These are phyloP conservation scores for Pseudogymnoascus sp. DNA, from an alignment of 2,329 filamentous ascomycete genomes.

Conservation along the genomic window DNA sequence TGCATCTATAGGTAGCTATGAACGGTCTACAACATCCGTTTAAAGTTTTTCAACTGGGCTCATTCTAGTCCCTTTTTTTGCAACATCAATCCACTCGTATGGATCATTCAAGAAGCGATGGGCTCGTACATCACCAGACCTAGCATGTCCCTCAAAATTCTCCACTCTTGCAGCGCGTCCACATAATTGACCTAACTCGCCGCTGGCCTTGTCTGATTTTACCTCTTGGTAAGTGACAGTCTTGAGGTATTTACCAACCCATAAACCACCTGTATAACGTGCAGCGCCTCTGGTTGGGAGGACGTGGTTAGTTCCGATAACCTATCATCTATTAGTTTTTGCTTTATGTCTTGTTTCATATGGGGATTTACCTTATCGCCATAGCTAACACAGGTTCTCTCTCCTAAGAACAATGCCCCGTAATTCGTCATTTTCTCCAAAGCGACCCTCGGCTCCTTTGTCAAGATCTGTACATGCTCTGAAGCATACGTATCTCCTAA, in stretches of 20 bases:
- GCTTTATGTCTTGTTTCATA: neutral
- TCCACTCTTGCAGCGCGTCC: constrained; percentile 41
- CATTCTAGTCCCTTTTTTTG: constrained; percentile 11
- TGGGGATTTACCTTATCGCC: constrained; percentile 38
- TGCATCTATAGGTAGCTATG: neutral
- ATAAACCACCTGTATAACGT: constrained; percentile 43
- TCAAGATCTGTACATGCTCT: constrained; percentile 46
- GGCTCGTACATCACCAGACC: constrained; percentile 41
- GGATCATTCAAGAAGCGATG: constrained; percentile 34
- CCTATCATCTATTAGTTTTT: constrained; percentile 25
- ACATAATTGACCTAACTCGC: constrained; percentile 39
- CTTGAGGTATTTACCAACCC: constrained; percentile 46
- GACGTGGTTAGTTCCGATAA: constrained; percentile 47
- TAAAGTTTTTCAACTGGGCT: neutral
- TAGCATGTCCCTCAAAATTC: constrained; percentile 44
- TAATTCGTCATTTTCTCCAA: constrained; percentile 43
- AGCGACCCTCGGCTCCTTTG: constrained; percentile 37
- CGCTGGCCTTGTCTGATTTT: constrained; percentile 34
- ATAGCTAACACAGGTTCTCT: constrained; percentile 44
- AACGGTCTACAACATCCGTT: neutral
- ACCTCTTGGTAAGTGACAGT: constrained; percentile 48
- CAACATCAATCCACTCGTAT: constrained; percentile 34
- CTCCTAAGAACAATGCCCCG: constrained; percentile 42
- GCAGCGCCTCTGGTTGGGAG: constrained; percentile 40
- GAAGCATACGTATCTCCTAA: constrained; percentile 40